Evolutionary conservation across 768 basidiomycete genomes (phyloP).

Genomic region (Lentinula guzmanii): DNA sequence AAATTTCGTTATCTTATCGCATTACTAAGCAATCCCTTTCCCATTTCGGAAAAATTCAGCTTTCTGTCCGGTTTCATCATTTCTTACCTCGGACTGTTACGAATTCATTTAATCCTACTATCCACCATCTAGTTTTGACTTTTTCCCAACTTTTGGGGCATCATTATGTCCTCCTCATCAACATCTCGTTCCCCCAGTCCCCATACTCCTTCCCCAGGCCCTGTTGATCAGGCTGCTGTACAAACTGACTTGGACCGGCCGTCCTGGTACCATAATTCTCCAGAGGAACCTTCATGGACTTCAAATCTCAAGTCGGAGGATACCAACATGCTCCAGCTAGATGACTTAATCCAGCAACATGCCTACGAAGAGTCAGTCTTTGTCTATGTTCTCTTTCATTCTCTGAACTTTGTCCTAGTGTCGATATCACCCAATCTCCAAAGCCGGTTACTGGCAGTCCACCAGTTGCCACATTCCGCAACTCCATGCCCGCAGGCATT

Average conservation of each 20-base stretch:
- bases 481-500: conserved; percentile 20
- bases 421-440: conserved; percentile 24
- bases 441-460: conserved; percentile 19
- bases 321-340: conserved; percentile 50
- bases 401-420: conserved; percentile 20
- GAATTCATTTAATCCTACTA: neutral
- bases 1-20: neutral
- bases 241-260: conserved; percentile 43
- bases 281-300: neutral
- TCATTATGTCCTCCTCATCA: conserved; percentile 54
- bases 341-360: conserved; percentile 69
- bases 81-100: neutral
- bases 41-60: neutral
- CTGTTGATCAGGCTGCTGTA: conserved; percentile 43
- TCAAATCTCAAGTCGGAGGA: conserved; percentile 7
- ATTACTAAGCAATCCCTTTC: neutral
- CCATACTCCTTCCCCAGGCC: conserved; percentile 58
- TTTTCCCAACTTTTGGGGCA: neutral
- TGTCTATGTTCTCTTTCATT: conserved; percentile 17
- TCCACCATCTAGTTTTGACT: neutral
- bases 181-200: conserved; percentile 72
- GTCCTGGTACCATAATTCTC: conserved; percentile 6
- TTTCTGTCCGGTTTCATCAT: neutral
- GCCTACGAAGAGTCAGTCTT: conserved; percentile 68
- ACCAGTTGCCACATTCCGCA: conserved; percentile 11